phyloP scores from a whole-genome alignment of 176 grass and related monocot genomes.

The Oryza nivara region DNA sequence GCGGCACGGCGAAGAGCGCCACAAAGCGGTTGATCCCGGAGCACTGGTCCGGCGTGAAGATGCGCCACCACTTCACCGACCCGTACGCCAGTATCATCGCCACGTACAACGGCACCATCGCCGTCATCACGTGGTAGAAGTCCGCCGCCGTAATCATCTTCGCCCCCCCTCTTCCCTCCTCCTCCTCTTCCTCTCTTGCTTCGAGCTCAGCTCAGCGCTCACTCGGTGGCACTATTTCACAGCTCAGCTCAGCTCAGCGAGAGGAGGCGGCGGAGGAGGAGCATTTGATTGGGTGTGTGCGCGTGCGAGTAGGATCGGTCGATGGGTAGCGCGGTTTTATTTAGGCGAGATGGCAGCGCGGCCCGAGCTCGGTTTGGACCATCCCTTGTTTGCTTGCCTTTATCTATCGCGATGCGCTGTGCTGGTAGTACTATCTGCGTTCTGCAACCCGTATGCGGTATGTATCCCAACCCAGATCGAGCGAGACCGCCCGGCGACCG shows the following conservation, averaged over 20 bases:
- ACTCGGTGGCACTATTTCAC: neutral
- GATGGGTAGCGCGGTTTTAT: constrained; percentile 35
- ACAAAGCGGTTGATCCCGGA: constrained; percentile 99
- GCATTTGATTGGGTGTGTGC: constrained; percentile 12
- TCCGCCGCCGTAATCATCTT: constrained; percentile 85
- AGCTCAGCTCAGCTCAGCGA: constrained; percentile 14
- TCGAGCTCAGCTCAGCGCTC: neutral
- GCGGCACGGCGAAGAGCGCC: constrained; percentile 93
- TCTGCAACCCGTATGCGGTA: neutral
- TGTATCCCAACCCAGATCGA: neutral
- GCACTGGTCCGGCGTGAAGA: constrained; percentile 99
- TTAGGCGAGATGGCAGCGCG: constrained; percentile 59
- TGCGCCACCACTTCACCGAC: constrained; percentile 96
- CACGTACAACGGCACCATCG: constrained; percentile 98
- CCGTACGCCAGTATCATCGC: constrained; percentile 99
- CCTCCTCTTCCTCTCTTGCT: neutral
- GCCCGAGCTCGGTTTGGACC: constrained; percentile 49
- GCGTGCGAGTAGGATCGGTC: neutral
- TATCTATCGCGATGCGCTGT: constrained; percentile 29
- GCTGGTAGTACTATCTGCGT: neutral
- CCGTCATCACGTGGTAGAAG: constrained; percentile 99
- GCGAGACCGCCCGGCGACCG: neutral
- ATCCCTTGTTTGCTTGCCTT: constrained; percentile 50
- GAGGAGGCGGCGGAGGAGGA: neutral
- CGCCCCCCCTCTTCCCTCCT: neutral